Percentiles rank a stretch among this genome's conserved stretches.
phyloP scores from a whole-genome alignment of 116 monocot species.

The Dioscorea cayenensis region DNA sequence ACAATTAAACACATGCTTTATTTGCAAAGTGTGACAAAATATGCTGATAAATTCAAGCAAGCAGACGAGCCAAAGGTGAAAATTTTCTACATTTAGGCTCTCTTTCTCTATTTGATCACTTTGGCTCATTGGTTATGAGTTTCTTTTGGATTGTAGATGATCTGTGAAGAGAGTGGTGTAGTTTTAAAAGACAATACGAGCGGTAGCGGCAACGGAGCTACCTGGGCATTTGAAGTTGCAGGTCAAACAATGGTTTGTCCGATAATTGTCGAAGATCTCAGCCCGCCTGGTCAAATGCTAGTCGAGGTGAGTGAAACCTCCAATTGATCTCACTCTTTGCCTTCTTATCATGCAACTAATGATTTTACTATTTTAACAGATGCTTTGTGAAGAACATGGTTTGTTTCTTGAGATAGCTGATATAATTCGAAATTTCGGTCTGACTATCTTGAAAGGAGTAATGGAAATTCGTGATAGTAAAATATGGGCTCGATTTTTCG shows the following conservation, averaged over 20 bases:
- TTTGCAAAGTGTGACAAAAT: constrained; percentile 83
- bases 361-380: constrained; percentile 31
- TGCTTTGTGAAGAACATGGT: constrained; percentile 90
- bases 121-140: neutral
- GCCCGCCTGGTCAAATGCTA: constrained; percentile 86
- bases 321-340: neutral
- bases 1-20: constrained; percentile 94
- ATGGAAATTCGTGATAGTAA: constrained; percentile 74
- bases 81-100: neutral
- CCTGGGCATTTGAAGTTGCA: constrained; percentile 97
- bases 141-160: constrained; percentile 46
- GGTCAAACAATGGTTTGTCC: constrained; percentile 96
- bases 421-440: constrained; percentile 76
- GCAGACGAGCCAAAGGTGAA: constrained; percentile 77
- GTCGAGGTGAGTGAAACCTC: constrained; percentile 59
- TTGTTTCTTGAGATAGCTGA: constrained; percentile 98
- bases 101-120: neutral
- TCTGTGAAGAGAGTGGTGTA: constrained; percentile 68
- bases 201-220: constrained; percentile 52
- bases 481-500: constrained; percentile 82
- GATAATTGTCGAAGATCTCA: constrained; percentile 78
- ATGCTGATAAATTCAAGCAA: constrained; percentile 82
- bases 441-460: constrained; percentile 84
- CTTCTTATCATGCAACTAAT: neutral
- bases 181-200: constrained; percentile 69